These are phyloP conservation scores for Microsporum canis DNA, from an alignment of 2,329 filamentous ascomycete species.

Conservation along the genomic window DNA sequence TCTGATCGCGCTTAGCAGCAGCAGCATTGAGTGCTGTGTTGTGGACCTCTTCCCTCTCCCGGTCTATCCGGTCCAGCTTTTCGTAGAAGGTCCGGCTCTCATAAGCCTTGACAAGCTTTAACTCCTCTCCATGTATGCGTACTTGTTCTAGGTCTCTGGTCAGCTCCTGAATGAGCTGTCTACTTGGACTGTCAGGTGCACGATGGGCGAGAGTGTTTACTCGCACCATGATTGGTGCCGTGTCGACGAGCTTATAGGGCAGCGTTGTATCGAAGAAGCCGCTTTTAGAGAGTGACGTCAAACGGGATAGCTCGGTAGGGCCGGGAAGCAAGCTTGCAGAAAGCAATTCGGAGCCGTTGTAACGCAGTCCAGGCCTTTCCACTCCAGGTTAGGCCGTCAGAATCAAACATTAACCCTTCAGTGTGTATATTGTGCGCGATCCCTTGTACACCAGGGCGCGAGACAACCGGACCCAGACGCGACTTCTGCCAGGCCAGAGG, in stretches of 20 bases:
- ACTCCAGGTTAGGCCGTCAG: too few species aligned
- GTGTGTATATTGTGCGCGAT: too few species aligned
- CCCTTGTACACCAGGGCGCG: too few species aligned
- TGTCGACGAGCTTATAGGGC: background rate
- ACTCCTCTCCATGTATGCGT: constrained; percentile 31
- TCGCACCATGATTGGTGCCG: constrained; percentile 19
- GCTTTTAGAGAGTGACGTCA: too few species aligned
- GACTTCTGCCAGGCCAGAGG: too few species aligned
- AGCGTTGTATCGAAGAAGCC: too few species aligned
- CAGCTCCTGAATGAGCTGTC: constrained; percentile 32
- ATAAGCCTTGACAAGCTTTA: constrained; percentile 35
- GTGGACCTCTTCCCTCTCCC: constrained; percentile 53
- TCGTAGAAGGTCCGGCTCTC: constrained; percentile 41
- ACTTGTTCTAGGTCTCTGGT: constrained; percentile 32
- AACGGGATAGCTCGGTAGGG: too few species aligned
- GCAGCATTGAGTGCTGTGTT: constrained; percentile 55
- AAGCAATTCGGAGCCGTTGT: too few species aligned
- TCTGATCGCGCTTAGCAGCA: constrained; percentile 53
- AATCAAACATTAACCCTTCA: too few species aligned
- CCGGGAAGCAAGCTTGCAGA: too few species aligned
- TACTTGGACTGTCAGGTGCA: constrained; percentile 28
- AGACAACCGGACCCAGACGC: too few species aligned
- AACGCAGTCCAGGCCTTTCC: too few species aligned
- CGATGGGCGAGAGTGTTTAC: constrained; percentile 20
- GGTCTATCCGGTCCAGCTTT: constrained; percentile 50